These are phyloP conservation scores for Yarrowia phangngaensis DNA, from an alignment of 805 yeast species.

Conservation along the genomic window DNA sequence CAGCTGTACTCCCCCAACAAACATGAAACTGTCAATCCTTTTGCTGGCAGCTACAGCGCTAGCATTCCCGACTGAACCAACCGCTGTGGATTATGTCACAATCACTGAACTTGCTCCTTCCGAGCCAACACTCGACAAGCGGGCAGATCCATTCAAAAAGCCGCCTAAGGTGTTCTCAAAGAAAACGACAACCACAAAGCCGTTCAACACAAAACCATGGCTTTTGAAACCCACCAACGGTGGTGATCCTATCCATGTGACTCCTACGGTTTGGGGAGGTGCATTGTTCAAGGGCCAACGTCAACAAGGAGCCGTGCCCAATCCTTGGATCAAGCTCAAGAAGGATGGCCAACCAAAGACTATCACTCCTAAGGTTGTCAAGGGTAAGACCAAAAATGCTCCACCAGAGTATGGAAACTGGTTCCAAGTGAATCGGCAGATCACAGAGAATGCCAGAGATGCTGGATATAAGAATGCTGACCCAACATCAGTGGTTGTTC, in stretches of 20 bases:
- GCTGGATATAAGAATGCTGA: constrained; percentile 42
- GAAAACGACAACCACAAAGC: constrained; percentile 16
- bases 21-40: constrained; percentile 13
- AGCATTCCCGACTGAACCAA: constrained; percentile 13
- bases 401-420: constrained; percentile 72
- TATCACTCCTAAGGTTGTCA: constrained; percentile 59
- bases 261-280: constrained; percentile 61
- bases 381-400: constrained; percentile 63
- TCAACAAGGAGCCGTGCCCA: constrained; percentile 50
- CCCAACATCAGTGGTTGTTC: constrained; percentile 4
- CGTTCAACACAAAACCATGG: constrained; percentile 21
- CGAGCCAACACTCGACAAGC: constrained; percentile 23
- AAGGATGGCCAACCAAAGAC: constrained; percentile 79
- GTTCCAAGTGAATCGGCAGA: constrained; percentile 66
- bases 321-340: constrained; percentile 76
- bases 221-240: constrained; percentile 16
- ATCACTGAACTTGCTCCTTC: constrained; percentile 12
- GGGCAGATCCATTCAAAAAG: constrained; percentile 16
- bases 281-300: constrained; percentile 59
- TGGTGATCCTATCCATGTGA: constrained; percentile 41
- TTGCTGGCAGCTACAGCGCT: constrained; percentile 7
- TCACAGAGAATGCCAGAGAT: constrained; percentile 55
- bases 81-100: constrained; percentile 4
- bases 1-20: no score
- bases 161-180: constrained; percentile 23